These are phyloP conservation scores for Camellia oleifera DNA, from an alignment of 179 eudicot species.

Conservation along the genomic window DNA sequence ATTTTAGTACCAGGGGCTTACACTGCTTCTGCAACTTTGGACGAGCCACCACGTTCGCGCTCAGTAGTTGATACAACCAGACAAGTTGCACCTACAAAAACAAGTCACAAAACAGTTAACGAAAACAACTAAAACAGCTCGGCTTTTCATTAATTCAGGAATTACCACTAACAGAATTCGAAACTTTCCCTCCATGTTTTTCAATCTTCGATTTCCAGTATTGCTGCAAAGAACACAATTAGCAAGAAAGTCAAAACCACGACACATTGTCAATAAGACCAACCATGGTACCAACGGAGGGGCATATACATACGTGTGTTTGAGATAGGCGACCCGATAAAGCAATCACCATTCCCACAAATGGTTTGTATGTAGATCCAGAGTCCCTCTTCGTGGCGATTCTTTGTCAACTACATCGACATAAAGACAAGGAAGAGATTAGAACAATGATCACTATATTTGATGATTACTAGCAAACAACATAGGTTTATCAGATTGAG, in stretches of 20 bases:
- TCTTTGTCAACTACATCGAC: constrained; percentile 45
- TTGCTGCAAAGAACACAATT: constrained; percentile 32
- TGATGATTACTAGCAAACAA: not conserved
- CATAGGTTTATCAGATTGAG: not conserved
- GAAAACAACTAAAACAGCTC: not conserved
- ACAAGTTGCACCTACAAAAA: constrained; percentile 54
- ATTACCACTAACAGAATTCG: constrained; percentile 66
- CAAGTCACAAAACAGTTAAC: not conserved
- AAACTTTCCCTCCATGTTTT: constrained; percentile 68
- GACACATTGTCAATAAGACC: not conserved
- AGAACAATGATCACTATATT: not conserved
- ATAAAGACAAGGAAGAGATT: not conserved
- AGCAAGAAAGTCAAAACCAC: not conserved
- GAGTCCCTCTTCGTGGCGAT: constrained; percentile 35
- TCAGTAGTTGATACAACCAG: constrained; percentile 64
- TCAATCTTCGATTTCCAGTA: constrained; percentile 70
- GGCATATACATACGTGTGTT: constrained; percentile 44
- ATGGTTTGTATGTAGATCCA: constrained; percentile 48
- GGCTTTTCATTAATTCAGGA: not conserved
- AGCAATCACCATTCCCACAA: constrained; percentile 56
- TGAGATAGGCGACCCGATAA: constrained; percentile 69
- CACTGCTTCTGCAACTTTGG: constrained; percentile 81
- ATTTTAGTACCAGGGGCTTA: constrained; percentile 26
- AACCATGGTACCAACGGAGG: no score
- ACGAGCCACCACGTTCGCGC: constrained; percentile 79